These are phyloP conservation scores for Taphrina betulina DNA, from an alignment of 1,139 yeast species.

Conservation along the genomic window DNA sequence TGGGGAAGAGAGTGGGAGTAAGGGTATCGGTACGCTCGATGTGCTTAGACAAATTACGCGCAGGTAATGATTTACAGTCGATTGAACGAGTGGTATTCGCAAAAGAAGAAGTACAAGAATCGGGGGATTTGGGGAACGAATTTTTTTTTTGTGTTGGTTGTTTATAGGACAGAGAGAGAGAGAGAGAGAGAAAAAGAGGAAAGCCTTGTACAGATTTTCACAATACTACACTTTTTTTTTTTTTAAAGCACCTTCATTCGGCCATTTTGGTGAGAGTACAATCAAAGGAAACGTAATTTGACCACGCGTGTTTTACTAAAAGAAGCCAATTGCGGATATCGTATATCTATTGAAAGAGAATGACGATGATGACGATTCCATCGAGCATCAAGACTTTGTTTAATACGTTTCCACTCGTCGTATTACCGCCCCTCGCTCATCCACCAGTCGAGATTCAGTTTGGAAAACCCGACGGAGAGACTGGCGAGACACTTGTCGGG, in stretches of 20 bases:
- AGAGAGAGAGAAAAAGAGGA: not conserved
- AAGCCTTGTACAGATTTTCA: not conserved
- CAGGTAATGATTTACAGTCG: not conserved
- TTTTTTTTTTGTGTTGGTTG: not conserved
- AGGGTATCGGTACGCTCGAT: constrained; percentile 36
- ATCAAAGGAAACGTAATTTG: too few relatives aligned
- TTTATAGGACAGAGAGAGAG: not conserved
- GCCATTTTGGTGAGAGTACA: too few relatives aligned
- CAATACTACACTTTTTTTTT: not conserved
- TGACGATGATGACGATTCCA: constrained; percentile 13
- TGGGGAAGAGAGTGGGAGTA: constrained; percentile 34
- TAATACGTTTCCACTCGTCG: constrained; percentile 15
- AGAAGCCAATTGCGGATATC: too few relatives aligned
- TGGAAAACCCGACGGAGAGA: not conserved
- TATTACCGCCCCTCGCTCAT: constrained; percentile 11
- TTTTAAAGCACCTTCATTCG: too few relatives aligned
- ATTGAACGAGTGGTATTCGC: not conserved
- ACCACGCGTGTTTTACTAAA: too few relatives aligned
- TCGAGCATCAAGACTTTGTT: constrained; percentile 17
- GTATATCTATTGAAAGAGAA: too few relatives aligned
- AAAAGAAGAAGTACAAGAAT: not conserved
- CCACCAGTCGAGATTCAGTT: not conserved
- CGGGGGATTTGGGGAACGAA: not conserved
- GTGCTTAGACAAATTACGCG: constrained; percentile 28
- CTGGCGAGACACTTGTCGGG: too few relatives aligned